Evolutionary conservation across 768 basidiomycete genomes (phyloP), one percentile per base, ranked within the genome.

Genomic region (Scleroderma bovista): DNA sequence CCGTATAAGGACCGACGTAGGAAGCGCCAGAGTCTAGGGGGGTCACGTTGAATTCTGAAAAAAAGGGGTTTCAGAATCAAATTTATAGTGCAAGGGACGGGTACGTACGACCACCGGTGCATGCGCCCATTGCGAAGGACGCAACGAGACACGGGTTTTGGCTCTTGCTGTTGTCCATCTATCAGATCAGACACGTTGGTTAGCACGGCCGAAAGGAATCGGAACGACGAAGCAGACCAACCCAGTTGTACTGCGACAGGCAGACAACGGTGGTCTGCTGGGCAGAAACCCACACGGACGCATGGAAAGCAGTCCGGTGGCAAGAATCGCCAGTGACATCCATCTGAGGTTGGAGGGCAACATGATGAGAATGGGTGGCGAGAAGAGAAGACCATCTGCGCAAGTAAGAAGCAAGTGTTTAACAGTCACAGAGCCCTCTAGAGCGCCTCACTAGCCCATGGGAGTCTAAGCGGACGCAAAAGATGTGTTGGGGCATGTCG

Each of bases 81-180:
- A 51, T 48, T 55, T 58, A 15, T 22, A 12, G 10, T 46, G 51
- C 7, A 47, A 13, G 15, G 37, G 3, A 42, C 33, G 40, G 39
- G 48, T 24, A 65, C 75, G 50, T 51, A 78, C 75, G 58, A 32
- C 73, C 71, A 40, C 61, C 64, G 46, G 57, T 69, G 43, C 78
- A 80, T 1, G 69, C 68, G 19, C 72, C 66, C 32, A 74, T 57
- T 2, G 79, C 60, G 36, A 69, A 71, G 2, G 76, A 70, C 13
- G 75, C 63, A 19, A 80, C 61, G 15, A 68, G 41, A 53, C 78
- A 80, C 19, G 78, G 76, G n/a, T 62, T 75, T 51, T 79, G 71
- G 39, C 62, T 61, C 44, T 69, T 67, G 20, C 75, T 75, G 50
- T 81, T 81, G 43, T 44, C 12, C 65, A 69, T 65, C 65, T 66